Conservation (phyloP, 2,329 filamentous ascomycete genomes). For the Shiraia bambusicola region DNA sequence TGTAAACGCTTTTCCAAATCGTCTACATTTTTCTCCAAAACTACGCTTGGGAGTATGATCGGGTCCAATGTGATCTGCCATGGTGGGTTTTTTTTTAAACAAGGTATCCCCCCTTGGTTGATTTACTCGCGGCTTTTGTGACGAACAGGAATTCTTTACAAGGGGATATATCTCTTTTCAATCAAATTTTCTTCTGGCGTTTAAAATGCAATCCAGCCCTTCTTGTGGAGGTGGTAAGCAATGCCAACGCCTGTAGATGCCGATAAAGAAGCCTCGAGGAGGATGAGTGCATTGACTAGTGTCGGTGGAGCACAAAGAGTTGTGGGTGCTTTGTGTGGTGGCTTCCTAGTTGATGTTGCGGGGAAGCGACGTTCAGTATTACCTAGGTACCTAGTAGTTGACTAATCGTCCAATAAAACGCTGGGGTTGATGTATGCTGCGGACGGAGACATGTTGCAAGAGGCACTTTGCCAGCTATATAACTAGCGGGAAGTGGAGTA, state of each 20-base stretch:
- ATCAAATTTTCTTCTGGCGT: too few relatives aligned
- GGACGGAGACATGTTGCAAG: constrained; percentile 2
- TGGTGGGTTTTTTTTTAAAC: constrained; percentile 10
- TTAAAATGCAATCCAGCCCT: neutral
- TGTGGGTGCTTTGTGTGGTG: constrained; percentile 15
- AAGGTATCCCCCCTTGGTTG: constrained; percentile 7
- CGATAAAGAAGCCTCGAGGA: constrained; percentile 12
- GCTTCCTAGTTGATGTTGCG: constrained; percentile 19
- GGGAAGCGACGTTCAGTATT: constrained; percentile 20
- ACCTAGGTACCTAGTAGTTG: too few relatives aligned
- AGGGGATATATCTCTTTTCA: too few relatives aligned
- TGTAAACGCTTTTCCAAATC: constrained; percentile 50
- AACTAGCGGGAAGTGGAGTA: constrained; percentile 11
- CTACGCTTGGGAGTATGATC: constrained; percentile 45
- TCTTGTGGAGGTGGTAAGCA: constrained; percentile 13
- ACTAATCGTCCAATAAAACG: constrained; percentile 5
- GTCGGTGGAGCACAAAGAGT: neutral
- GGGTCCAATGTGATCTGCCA: constrained; percentile 49
- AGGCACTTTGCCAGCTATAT: constrained; percentile 12
- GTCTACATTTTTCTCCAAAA: constrained; percentile 45
- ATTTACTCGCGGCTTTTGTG: neutral
- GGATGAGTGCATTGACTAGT: neutral
- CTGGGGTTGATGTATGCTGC: constrained; percentile 7
- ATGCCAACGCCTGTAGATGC: constrained; percentile 5
- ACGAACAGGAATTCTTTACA: too few relatives aligned